phyloP scores from a whole-genome alignment of 805 yeast genomes.

The Kregervanrija delftensis region DNA sequence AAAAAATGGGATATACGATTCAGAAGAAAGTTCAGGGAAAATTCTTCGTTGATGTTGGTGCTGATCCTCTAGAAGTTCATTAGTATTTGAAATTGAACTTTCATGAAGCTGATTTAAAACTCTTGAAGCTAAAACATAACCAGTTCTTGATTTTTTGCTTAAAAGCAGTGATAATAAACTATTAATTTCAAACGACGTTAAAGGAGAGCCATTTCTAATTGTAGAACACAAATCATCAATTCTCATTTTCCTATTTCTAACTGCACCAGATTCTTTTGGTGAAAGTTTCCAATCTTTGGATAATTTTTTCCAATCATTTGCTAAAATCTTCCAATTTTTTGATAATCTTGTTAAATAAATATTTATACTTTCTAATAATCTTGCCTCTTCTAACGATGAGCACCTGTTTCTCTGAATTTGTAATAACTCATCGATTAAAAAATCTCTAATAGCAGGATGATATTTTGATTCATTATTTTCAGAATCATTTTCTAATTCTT shows the following conservation, averaged over 20 bases:
- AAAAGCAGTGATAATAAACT: conserved; percentile 18
- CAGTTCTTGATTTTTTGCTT: conserved; percentile 15
- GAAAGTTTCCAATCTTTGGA: background rate
- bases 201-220: conserved; percentile 16
- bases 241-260: no score
- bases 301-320: background rate
- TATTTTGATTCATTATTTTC: conserved; percentile 4
- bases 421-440: conserved; percentile 14
- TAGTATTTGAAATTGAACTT: conserved; percentile 3
- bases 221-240: conserved; percentile 9
- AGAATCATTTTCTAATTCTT: conserved; percentile 9
- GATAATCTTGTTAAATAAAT: conserved; percentile 8
- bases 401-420: conserved; percentile 7
- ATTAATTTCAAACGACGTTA: conserved; percentile 22
- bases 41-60: conserved; percentile 10
- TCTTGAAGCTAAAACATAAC: conserved; percentile 23
- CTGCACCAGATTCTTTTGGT: no score
- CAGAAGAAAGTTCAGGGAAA: conserved; percentile 33
- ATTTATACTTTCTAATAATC: conserved; percentile 15
- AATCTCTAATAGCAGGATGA: conserved; percentile 12
- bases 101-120: conserved; percentile 27
- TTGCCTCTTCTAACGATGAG: conserved; percentile 15
- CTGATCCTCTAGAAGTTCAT: conserved; percentile 8
- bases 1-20: conserved; percentile 35
- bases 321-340: conserved; percentile 4